A percentile compares a stretch with the other conserved stretches of the same genome.
phyloP scores from a whole-genome alignment of 1,139 yeast genomes.

The Pichia sp. region DNA sequence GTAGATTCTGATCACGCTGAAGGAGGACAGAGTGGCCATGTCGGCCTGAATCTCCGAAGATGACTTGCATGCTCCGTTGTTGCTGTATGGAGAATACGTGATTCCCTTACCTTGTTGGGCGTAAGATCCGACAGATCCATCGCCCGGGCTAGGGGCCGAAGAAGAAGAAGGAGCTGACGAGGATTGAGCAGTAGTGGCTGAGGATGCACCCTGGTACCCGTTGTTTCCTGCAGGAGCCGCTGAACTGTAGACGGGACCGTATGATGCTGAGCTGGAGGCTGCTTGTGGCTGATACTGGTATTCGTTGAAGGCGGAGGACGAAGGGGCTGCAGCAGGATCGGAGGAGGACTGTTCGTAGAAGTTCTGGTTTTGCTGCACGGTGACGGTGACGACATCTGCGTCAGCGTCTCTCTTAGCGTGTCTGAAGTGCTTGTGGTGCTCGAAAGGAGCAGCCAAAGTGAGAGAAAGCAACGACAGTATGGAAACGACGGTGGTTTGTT shows the following conservation, averaged over 20 bases:
- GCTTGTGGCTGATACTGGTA: not conserved
- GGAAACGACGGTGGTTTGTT: not conserved
- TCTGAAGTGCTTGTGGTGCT: constrained; percentile 24
- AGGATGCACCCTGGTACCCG: constrained; percentile 1
- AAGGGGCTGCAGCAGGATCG: not conserved
- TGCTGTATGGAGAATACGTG: constrained; percentile 78
- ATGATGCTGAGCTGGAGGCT: not conserved
- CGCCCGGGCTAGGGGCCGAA: constrained; percentile 26
- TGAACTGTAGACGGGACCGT: constrained; percentile 9
- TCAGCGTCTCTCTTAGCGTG: constrained; percentile 15
- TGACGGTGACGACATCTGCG: constrained; percentile 8
- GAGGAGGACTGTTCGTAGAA: not conserved
- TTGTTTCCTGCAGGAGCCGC: constrained; percentile 17
- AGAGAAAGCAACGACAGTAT: constrained; percentile 13
- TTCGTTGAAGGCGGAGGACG: not conserved
- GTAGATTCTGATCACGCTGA: constrained; percentile 66
- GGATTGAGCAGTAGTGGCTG: constrained; percentile 10
- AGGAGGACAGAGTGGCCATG: constrained; percentile 49
- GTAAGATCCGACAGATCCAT: constrained; percentile 28
- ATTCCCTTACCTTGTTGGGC: constrained; percentile 56
- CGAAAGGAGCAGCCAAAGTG: constrained; percentile 23
- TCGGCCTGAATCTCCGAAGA: constrained; percentile 56
- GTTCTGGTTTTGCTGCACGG: constrained; percentile 2
- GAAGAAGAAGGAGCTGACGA: constrained; percentile 24
- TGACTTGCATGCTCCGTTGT: constrained; percentile 64